Evolutionary conservation across 352 stramenopile genomes (phyloP).

Genomic region (Globisporangium canariense): DNA sequence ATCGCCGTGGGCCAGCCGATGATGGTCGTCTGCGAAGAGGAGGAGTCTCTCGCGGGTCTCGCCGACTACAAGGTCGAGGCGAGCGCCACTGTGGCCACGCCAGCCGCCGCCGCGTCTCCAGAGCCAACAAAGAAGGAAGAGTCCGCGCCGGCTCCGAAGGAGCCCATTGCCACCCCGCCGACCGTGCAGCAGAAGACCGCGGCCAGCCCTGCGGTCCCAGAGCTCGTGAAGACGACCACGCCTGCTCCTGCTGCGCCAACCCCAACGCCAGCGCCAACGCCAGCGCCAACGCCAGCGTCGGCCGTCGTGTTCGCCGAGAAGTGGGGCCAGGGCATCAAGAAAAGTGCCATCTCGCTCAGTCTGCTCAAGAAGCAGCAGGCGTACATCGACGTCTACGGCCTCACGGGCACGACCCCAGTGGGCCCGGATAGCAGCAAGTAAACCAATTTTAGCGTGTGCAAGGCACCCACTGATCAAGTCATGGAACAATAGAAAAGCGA

Average conservation of each 20-base stretch:
- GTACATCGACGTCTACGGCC: slow-evolving; percentile 79
- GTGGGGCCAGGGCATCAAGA: slow-evolving; percentile 78
- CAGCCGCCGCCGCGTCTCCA: slow-evolving; percentile 37
- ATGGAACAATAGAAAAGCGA: slow-evolving; percentile 13
- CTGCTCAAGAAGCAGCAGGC: slow-evolving; percentile 82
- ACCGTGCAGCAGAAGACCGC: slow-evolving; percentile 34
- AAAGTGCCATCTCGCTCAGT: slow-evolving; percentile 78
- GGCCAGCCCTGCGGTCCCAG: slow-evolving; percentile 37
- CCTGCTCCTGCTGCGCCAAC: slow-evolving; percentile 15
- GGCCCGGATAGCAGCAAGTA: slow-evolving; percentile 41
- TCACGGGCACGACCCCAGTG: slow-evolving; percentile 75
- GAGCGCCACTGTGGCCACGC: slow-evolving; percentile 22
- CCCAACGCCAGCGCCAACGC: slow-evolving; percentile 17
- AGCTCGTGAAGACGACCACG: slow-evolving; percentile 12
- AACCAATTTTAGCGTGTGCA: not conserved
- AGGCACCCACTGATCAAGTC: no score
- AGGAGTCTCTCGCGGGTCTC: slow-evolving; percentile 58
- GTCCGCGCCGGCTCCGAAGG: slow-evolving; percentile 33
- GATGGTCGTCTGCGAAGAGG: slow-evolving; percentile 94
- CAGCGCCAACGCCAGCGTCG: slow-evolving; percentile 19
- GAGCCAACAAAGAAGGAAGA: slow-evolving; percentile 75
- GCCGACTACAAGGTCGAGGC: slow-evolving; percentile 78
- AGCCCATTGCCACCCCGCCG: slow-evolving; percentile 26
- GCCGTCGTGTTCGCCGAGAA: slow-evolving; percentile 54
- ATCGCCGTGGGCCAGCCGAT: slow-evolving; percentile 93